Conservation (phyloP, 164 flowering plant species). For the Vitis labrusca region DNA sequence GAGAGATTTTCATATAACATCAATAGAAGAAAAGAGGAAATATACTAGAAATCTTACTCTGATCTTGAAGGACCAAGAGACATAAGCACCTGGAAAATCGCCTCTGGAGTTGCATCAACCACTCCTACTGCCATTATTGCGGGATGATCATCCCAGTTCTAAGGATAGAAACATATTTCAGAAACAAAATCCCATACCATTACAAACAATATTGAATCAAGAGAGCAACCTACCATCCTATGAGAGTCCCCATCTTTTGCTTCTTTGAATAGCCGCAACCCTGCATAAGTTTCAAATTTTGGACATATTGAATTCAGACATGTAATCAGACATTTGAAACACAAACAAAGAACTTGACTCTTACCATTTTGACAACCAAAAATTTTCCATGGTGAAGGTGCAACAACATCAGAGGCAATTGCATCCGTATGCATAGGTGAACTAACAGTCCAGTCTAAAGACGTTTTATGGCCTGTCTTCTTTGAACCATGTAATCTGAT, state of each 20-base stretch:
- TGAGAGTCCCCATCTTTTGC: constrained; percentile 68
- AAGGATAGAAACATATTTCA: constrained; percentile 20
- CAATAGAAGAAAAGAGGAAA: background rate
- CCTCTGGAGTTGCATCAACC: constrained; percentile 83
- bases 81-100: constrained; percentile 75
- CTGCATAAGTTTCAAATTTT: constrained; percentile 32
- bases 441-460: constrained; percentile 42
- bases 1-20: background rate
- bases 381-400: constrained; percentile 94
- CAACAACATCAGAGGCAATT: constrained; percentile 79
- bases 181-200: constrained; percentile 4
- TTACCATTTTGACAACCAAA: constrained; percentile 95
- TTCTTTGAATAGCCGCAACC: constrained; percentile 85
- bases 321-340: constrained; percentile 1
- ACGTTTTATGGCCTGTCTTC: constrained; percentile 21
- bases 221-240: constrained; percentile 27
- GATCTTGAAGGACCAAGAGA: constrained; percentile 89
- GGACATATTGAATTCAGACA: background rate
- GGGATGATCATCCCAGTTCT: constrained; percentile 88
- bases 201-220: constrained; percentile 1
- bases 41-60: constrained; percentile 55
- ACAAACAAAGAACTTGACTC: constrained; percentile 3
- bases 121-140: constrained; percentile 97
- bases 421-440: constrained; percentile 41
- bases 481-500: constrained; percentile 25